Percentiles rank a stretch among this genome's conserved stretches.
Conservation (phyloP, 192 early-diverging fungal species). For the Backusella mclennaniae region DNA sequence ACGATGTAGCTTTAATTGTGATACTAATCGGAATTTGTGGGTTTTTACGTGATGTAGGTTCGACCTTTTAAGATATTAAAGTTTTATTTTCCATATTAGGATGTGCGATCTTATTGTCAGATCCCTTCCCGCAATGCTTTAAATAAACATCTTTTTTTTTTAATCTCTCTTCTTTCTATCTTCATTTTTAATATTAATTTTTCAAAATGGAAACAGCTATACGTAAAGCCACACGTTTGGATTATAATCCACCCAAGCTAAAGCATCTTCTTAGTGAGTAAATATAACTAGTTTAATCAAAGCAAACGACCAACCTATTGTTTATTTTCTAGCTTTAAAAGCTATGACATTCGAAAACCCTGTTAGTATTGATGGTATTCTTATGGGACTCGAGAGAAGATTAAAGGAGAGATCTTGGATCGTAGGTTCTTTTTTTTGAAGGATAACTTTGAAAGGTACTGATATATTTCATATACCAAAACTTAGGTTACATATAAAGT, state of each 20-base stretch:
- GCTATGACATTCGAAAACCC: conserved; percentile 19
- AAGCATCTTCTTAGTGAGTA: conserved; percentile 81
- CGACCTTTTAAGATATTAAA: not conserved
- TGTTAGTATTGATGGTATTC: conserved; percentile 46
- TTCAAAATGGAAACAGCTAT: conserved; percentile 52
- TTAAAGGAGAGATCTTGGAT: conserved; percentile 62
- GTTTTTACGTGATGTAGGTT: not conserved
- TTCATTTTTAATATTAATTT: not conserved
- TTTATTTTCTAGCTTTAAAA: conserved; percentile 21
- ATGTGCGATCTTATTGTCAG: not conserved
- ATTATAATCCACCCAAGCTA: conserved; percentile 91
- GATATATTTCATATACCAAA: not conserved
- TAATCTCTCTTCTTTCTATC: not conserved
- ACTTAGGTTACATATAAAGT: conserved; percentile 71
- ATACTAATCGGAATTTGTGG: too few relatives aligned
- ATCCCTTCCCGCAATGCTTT: not conserved
- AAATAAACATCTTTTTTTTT: not conserved
- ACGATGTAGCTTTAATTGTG: too few relatives aligned
- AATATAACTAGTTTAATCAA: not conserved
- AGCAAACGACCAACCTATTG: not conserved
- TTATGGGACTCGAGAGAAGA: conserved; percentile 44
- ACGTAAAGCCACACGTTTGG: conserved; percentile 78
- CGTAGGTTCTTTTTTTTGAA: conserved; percentile 37
- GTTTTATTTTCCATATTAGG: not conserved
- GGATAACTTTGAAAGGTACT: not conserved